Percentiles rank a stretch among this genome's conserved stretches.
phyloP scores from a whole-genome alignment of 306 rosid genomes.

The Albizia julibrissin region DNA sequence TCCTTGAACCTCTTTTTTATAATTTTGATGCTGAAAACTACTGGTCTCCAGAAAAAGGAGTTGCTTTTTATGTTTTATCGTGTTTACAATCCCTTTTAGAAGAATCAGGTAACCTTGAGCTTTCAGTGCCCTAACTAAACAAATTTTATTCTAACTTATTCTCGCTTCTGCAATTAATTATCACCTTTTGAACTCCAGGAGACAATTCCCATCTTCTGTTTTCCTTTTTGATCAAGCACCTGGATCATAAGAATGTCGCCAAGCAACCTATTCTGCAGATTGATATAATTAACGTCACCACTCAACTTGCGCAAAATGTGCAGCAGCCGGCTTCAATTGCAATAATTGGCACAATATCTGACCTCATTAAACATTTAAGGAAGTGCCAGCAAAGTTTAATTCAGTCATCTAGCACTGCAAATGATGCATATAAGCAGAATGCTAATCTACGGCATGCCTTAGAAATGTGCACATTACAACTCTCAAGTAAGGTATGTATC shows the following conservation, averaged over 20 bases:
- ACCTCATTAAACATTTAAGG: slow-evolving; percentile 78
- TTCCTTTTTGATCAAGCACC: slow-evolving; percentile 87
- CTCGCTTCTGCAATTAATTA: slow-evolving; percentile 16
- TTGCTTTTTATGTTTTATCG: slow-evolving; percentile 63
- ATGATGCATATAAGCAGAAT: slow-evolving; percentile 48
- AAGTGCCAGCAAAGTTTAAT: slow-evolving; percentile 69
- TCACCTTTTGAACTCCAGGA: slow-evolving; percentile 57
- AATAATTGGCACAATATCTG: slow-evolving; percentile 71
- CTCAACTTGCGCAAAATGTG: slow-evolving; percentile 69
- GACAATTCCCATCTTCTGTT: slow-evolving; percentile 74
- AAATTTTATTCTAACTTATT: background rate
- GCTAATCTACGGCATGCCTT: slow-evolving; percentile 68
- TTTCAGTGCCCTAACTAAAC: slow-evolving; percentile 9
- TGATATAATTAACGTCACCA: slow-evolving; percentile 59
- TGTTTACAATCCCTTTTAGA: slow-evolving; percentile 74
- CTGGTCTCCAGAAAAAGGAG: slow-evolving; percentile 81
- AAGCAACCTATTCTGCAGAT: slow-evolving; percentile 70
- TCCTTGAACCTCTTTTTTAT: slow-evolving; percentile 90
- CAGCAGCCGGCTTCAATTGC: slow-evolving; percentile 69
- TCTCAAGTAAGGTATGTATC: slow-evolving; percentile 68
- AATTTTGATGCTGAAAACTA: slow-evolving; percentile 72
- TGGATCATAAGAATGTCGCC: slow-evolving; percentile 90
- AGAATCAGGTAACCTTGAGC: slow-evolving; percentile 72
- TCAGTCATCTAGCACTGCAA: slow-evolving; percentile 53
- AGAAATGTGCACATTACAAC: slow-evolving; percentile 70